Evolutionary conservation across 352 stramenopile species (phyloP).

Genomic region (Phytophthora hybrid): DNA sequence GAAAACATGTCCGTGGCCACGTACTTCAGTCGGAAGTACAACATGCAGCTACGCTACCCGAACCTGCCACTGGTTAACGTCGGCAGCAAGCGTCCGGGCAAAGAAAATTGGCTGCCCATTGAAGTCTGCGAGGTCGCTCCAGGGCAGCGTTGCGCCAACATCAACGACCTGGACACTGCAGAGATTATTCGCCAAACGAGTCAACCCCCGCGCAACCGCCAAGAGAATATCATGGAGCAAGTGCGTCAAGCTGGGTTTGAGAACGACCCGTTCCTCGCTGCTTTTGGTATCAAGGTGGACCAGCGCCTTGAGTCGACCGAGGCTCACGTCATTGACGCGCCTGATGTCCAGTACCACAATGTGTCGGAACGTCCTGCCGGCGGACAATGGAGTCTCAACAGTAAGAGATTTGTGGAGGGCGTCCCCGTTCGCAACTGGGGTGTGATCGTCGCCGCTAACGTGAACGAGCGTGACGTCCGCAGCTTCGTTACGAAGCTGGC

Average conservation of each 20-base stretch:
- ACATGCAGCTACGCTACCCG: slow-evolving; percentile 60
- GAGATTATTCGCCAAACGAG: slow-evolving; percentile 82
- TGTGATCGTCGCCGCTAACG: slow-evolving; percentile 52
- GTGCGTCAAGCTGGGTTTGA: slow-evolving; percentile 70
- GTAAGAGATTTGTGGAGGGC: slow-evolving; percentile 69
- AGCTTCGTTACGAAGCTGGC: slow-evolving; percentile 50
- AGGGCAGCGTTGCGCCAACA: slow-evolving; percentile 72
- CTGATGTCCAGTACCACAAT: slow-evolving; percentile 67
- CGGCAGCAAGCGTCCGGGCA: slow-evolving; percentile 48
- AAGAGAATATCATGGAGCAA: slow-evolving; percentile 66
- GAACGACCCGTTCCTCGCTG: slow-evolving; percentile 65
- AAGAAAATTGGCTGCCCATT: slow-evolving; percentile 74
- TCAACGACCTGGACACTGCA: slow-evolving; percentile 82
- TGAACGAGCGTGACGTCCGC: slow-evolving; percentile 35
- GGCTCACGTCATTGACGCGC: slow-evolving; percentile 54
- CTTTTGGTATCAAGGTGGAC: slow-evolving; percentile 67
- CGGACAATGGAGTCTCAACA: slow-evolving; percentile 79
- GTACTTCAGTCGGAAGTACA: slow-evolving; percentile 70
- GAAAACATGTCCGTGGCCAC: slow-evolving; percentile 50
- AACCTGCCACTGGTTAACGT: slow-evolving; percentile 79
- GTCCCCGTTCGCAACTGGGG: slow-evolving; percentile 58
- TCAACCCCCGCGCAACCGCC: slow-evolving; percentile 51
- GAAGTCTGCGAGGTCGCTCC: slow-evolving; percentile 79
- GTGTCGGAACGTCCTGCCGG: slow-evolving; percentile 65
- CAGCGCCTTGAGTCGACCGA: slow-evolving; percentile 54